phyloP scores from a whole-genome alignment of 768 basidiomycete species.

The Amanita brunnescens region DNA sequence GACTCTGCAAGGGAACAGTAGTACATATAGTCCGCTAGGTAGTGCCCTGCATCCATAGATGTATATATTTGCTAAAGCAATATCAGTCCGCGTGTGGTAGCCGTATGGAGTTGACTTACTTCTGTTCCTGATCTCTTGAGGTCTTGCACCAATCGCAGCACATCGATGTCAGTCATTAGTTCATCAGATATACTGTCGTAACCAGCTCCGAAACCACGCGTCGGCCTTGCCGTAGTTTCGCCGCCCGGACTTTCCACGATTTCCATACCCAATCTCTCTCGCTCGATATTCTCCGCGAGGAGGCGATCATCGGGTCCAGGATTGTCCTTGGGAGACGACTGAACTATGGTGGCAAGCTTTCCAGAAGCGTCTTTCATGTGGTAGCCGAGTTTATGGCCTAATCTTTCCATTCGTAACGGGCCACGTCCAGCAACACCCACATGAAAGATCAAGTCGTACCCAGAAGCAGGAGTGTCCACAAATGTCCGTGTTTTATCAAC shows the following conservation, averaged over 20 bases:
- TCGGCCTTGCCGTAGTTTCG: slow-evolving; percentile 28
- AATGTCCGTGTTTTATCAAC: slow-evolving; percentile 23
- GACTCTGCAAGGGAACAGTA: slow-evolving; percentile 70
- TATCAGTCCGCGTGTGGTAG: slow-evolving; percentile 1
- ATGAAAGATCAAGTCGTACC: slow-evolving; percentile 66
- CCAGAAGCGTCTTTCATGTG: slow-evolving; percentile 58
- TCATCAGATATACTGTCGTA: slow-evolving; percentile 51
- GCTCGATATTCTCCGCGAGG: slow-evolving; percentile 19
- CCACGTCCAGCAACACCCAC: slow-evolving; percentile 62
- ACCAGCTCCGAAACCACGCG: slow-evolving; percentile 35
- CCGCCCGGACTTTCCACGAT: slow-evolving; percentile 23
- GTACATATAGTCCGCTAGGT: slow-evolving; percentile 69
- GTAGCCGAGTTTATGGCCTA: slow-evolving; percentile 63
- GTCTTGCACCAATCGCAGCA: slow-evolving; percentile 46
- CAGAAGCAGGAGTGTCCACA: slow-evolving; percentile 33
- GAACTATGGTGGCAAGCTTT: slow-evolving; percentile 43
- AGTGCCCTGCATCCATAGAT: slow-evolving; percentile 71
- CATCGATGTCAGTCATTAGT: slow-evolving; percentile 51
- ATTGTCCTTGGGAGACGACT: slow-evolving; percentile 31
- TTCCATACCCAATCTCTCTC: slow-evolving; percentile 25
- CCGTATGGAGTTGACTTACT: slow-evolving; percentile 22
- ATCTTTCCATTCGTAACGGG: slow-evolving; percentile 51
- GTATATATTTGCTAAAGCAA: slow-evolving; percentile 50
- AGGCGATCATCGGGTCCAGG: slow-evolving; percentile 26
- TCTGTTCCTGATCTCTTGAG: slow-evolving; percentile 42